Conservation (phyloP, 1,284 basidiomycete genomes). For the Agaricales sp. region DNA sequence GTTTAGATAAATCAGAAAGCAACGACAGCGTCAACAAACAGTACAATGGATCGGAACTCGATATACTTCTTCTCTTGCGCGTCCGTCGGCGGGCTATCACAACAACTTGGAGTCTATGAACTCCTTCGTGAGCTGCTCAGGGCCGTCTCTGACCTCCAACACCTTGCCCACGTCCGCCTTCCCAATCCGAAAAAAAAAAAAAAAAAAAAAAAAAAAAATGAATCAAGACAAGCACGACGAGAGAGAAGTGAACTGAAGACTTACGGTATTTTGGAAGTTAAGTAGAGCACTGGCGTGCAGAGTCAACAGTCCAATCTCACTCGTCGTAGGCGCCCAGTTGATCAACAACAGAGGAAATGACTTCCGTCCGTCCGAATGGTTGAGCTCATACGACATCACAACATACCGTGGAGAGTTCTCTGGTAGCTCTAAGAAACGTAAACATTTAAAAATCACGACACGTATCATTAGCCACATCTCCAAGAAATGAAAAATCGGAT, state of each 20-base stretch:
- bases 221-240: slow-evolving; percentile 3
- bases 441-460: slow-evolving; percentile 5
- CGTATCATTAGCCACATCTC: neutral
- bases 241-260: slow-evolving; percentile 13
- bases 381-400: slow-evolving; percentile 74
- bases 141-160: slow-evolving; percentile 73
- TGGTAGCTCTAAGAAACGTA: slow-evolving; percentile 62
- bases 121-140: slow-evolving; percentile 70
- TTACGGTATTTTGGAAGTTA: slow-evolving; percentile 69
- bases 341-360: slow-evolving; percentile 80
- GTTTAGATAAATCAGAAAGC: too few relatives aligned
- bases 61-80: too few relatives aligned
- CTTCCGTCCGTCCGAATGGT: slow-evolving; percentile 75
- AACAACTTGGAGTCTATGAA: slow-evolving; percentile 56
- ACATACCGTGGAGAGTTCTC: slow-evolving; percentile 87
- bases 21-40: too few relatives aligned
- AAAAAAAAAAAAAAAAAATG: slow-evolving; percentile 1
- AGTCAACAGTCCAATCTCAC: slow-evolving; percentile 70
- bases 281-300: slow-evolving; percentile 76
- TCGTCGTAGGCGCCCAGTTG: slow-evolving; percentile 76
- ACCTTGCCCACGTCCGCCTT: slow-evolving; percentile 68
- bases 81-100: too few relatives aligned
- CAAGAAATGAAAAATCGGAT: neutral
- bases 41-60: too few relatives aligned
- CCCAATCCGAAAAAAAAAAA: slow-evolving; percentile 5